Evolutionary conservation across 164 flowering plant species (phyloP).

Genomic region (grape (Vitis vinifera)): ASM3070453v1 NC_081808.1:20969001-20969500

Average conservation of each 20-base stretch:
- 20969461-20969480: conserved; percentile 22
- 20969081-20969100: conserved; percentile 35
- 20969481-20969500: conserved; percentile 27
- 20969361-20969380: conserved; percentile 9
- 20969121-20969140: conserved; percentile 31
- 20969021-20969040: conserved; percentile 39
- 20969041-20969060: conserved; percentile 32
- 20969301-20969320: conserved; percentile 13
- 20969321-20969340: conserved; percentile 14
- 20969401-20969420: conserved; percentile 6
- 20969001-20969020: conserved; percentile 33
- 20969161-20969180: conserved; percentile 17
- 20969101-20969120: conserved; percentile 30
- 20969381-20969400: conserved; percentile 24
- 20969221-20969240: conserved; percentile 19
- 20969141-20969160: conserved; percentile 13
- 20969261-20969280: conserved; percentile 23
- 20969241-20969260: conserved; percentile 24
- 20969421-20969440: conserved; percentile 10
- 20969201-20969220: conserved; percentile 21
- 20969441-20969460: conserved; percentile 24
- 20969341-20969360: conserved; percentile 13
- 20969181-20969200: conserved; percentile 17
- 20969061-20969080: conserved; percentile 25
- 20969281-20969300: conserved; percentile 22